These are phyloP conservation scores for Penicilliopsis zonata DNA, from an alignment of 495 filamentous ascomycete genomes.

Conservation along the genomic window DNA sequence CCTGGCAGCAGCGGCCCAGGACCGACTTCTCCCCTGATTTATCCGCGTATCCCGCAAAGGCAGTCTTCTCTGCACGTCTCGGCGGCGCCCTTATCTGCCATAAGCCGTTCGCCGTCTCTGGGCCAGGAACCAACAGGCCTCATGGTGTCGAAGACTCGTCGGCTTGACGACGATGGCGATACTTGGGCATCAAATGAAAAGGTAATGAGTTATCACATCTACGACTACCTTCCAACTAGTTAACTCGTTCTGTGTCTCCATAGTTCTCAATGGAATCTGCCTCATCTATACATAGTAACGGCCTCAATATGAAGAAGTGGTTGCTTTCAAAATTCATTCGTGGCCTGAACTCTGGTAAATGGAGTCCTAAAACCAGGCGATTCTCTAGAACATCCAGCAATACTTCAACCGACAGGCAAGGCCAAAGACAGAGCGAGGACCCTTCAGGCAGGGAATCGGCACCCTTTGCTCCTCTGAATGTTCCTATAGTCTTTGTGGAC, in stretches of 20 bases:
- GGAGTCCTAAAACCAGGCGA: background rate
- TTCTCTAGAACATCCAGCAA: too few relatives aligned
- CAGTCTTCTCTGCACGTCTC: conserved; percentile 12
- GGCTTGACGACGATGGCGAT: too few relatives aligned
- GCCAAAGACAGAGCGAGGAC: too few relatives aligned
- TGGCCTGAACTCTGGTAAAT: background rate
- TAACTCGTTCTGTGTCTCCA: too few relatives aligned
- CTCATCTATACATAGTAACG: too few relatives aligned
- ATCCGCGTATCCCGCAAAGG: conserved; percentile 15
- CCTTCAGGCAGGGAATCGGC: background rate
- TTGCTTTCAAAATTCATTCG: background rate
- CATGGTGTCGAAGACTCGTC: conserved; percentile 9
- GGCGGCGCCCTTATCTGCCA: too few relatives aligned
- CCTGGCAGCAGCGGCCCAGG: conserved; percentile 4
- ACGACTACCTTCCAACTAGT: too few relatives aligned
- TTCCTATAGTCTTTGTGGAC: conserved; percentile 11
- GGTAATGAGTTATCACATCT: background rate
- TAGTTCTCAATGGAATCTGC: too few relatives aligned
- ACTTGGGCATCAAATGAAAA: background rate
- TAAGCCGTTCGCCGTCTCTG: conserved; percentile 10
- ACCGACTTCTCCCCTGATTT: conserved; percentile 4
- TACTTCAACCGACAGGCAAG: too few relatives aligned
- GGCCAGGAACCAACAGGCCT: conserved; percentile 11
- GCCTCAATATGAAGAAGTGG: background rate
- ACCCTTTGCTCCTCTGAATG: conserved; percentile 7